Conservation (phyloP, 140 eudicot genomes). For the Senecio squalidus region DNA sequence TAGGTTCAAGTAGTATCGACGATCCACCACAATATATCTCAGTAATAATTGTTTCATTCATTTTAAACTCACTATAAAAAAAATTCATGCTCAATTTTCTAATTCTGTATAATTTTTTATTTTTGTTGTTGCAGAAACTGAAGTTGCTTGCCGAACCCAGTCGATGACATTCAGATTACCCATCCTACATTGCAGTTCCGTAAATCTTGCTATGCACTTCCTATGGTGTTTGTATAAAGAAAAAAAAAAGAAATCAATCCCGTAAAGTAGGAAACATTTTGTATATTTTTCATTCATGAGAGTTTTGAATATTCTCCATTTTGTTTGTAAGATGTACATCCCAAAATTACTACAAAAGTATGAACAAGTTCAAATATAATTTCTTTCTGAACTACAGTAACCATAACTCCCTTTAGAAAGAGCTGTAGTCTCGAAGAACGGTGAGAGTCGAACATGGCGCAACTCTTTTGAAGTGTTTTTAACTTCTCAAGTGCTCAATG, state of each 20-base stretch:
- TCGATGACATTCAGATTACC: constrained; percentile 21
- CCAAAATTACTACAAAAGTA: no score
- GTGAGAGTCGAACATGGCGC: no score
- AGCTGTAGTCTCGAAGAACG: no score
- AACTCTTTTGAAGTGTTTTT: no score
- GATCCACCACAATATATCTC: constrained; percentile 77
- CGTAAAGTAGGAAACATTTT: neutral
- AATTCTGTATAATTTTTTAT: neutral
- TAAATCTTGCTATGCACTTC: neutral
- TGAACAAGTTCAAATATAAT: no score
- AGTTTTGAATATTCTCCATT: neutral
- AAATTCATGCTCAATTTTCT: neutral
- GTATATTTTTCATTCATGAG: neutral
- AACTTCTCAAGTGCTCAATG: no score
- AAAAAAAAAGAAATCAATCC: neutral
- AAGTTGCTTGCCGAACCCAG: constrained; percentile 44
- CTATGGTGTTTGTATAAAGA: neutral
- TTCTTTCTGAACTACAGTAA: no score
- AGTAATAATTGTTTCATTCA: constrained; percentile 30
- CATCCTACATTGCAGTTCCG: neutral
- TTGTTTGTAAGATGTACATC: neutral
- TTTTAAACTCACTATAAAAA: no score
- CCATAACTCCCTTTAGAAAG: no score
- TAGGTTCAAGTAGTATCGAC: constrained; percentile 85
- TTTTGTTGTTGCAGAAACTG: constrained; percentile 52